These are phyloP conservation scores for Apophysomyces variabilis DNA, from an alignment of 371 early-diverging fungal species.

Conservation along the genomic window DNA sequence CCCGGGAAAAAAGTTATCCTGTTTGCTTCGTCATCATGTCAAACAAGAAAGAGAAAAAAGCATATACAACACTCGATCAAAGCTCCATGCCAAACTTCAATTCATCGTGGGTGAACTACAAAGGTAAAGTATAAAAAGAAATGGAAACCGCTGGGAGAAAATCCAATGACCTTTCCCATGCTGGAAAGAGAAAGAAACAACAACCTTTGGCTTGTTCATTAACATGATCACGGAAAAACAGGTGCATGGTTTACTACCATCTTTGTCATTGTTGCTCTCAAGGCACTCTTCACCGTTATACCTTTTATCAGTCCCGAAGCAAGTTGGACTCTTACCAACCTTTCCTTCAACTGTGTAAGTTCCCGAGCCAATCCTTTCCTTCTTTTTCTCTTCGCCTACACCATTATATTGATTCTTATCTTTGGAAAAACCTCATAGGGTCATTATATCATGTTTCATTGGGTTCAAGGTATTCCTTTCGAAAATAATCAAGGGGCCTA, in stretches of 20 bases:
- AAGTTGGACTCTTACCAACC: slow-evolving; percentile 95
- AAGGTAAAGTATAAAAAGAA: slow-evolving; percentile 43
- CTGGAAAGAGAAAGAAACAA: not conserved
- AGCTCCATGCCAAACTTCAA: slow-evolving; percentile 70
- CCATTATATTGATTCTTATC: no score
- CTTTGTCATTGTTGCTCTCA: slow-evolving; percentile 76
- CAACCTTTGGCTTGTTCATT: not conserved
- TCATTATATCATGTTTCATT: slow-evolving; percentile 96
- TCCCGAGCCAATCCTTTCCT: not conserved
- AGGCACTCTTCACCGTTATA: slow-evolving; percentile 83
- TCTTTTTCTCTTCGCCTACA: slow-evolving; percentile 1
- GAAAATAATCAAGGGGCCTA: slow-evolving; percentile 94
- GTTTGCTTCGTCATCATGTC: slow-evolving; percentile 1
- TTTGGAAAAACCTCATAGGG: slow-evolving; percentile 51
- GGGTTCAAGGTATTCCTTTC: slow-evolving; percentile 94
- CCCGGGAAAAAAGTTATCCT: no score
- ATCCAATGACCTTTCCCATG: no score
- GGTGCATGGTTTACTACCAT: slow-evolving; percentile 94
- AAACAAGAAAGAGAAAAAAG: slow-evolving; percentile 28
- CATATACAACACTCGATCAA: slow-evolving; percentile 57
- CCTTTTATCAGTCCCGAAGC: slow-evolving; percentile 91
- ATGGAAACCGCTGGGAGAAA: no score
- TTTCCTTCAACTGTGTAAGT: slow-evolving; percentile 87
- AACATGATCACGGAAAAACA: slow-evolving; percentile 23
- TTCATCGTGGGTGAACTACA: slow-evolving; percentile 73